These are phyloP conservation scores for Pseudoturritis turrita DNA, from an alignment of 345 rosid species.

Conservation along the genomic window DNA sequence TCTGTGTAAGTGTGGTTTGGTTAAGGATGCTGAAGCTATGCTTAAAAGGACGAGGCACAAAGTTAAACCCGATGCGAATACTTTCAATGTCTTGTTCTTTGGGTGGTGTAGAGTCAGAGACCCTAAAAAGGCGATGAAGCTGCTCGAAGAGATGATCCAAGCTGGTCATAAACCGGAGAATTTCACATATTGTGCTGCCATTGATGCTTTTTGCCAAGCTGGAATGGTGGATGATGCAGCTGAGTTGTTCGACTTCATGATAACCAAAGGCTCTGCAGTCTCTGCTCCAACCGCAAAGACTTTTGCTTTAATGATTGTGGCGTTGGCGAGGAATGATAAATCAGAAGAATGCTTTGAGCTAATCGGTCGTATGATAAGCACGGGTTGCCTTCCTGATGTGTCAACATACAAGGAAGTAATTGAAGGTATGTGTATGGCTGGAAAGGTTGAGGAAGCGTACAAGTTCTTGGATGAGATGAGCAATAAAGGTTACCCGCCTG, in stretches of 20 bases:
- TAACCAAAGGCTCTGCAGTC: constrained; percentile 65
- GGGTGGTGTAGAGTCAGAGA: constrained; percentile 92
- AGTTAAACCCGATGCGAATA: constrained; percentile 62
- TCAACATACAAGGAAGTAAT: constrained; percentile 75
- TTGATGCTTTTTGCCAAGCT: constrained; percentile 72
- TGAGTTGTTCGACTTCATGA: constrained; percentile 79
- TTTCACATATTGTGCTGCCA: constrained; percentile 82
- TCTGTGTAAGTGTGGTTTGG: constrained; percentile 77
- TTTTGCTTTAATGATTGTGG: constrained; percentile 66
- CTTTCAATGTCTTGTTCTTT: constrained; percentile 72
- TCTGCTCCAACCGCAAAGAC: constrained; percentile 92
- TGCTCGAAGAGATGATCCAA: constrained; percentile 79
- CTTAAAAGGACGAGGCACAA: constrained; percentile 49
- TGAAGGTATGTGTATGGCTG: constrained; percentile 79
- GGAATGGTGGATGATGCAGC: constrained; percentile 80
- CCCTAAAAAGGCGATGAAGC: constrained; percentile 59
- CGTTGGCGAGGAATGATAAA: constrained; percentile 56
- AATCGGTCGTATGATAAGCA: constrained; percentile 64
- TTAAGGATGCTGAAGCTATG: constrained; percentile 62
- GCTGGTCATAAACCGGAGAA: constrained; percentile 72
- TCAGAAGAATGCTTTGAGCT: constrained; percentile 62
- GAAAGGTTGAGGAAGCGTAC: constrained; percentile 71
- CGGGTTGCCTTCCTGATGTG: constrained; percentile 91
- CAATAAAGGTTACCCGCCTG: constrained; percentile 79
- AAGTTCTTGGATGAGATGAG: constrained; percentile 82